These are phyloP conservation scores for Raphanus raphanistrum DNA, from an alignment of 345 rosid species.

Conservation along the genomic window DNA sequence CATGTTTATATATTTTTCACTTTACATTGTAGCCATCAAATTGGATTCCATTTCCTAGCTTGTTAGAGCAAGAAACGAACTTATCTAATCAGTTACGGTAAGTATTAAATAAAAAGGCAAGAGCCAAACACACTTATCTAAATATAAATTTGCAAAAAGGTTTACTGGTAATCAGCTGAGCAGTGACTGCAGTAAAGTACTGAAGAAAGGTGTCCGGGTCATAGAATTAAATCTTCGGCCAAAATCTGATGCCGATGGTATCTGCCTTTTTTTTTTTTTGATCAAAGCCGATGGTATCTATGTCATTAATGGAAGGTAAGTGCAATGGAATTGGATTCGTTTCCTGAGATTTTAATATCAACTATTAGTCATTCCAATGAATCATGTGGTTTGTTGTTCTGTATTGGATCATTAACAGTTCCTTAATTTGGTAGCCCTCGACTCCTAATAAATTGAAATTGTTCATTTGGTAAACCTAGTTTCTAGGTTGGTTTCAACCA, in stretches of 20 bases:
- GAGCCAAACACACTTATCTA: background rate
- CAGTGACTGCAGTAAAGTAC: background rate
- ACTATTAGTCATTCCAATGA: too few species aligned
- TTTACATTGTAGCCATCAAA: background rate
- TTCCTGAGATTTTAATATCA: too few species aligned
- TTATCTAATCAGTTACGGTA: background rate
- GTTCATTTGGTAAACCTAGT: background rate
- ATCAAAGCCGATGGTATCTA: background rate
- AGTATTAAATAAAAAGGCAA: background rate
- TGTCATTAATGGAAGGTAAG: too few species aligned
- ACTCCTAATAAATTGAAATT: too few species aligned
- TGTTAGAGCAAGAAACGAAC: slow-evolving; percentile 4
- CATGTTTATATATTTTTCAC: background rate
- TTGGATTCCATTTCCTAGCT: background rate
- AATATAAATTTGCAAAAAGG: background rate
- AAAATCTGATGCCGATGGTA: background rate
- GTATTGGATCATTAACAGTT: too few species aligned
- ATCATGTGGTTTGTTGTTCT: too few species aligned
- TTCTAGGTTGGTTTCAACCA: slow-evolving; percentile 1
- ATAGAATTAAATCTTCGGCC: background rate
- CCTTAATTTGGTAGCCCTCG: too few species aligned
- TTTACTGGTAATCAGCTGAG: background rate
- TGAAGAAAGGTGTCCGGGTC: background rate
- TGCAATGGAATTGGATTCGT: too few species aligned
- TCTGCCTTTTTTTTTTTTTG: too few species aligned